Conservation (phyloP, 2,329 filamentous ascomycete species). For the Elsinoe arachidis region DNA sequence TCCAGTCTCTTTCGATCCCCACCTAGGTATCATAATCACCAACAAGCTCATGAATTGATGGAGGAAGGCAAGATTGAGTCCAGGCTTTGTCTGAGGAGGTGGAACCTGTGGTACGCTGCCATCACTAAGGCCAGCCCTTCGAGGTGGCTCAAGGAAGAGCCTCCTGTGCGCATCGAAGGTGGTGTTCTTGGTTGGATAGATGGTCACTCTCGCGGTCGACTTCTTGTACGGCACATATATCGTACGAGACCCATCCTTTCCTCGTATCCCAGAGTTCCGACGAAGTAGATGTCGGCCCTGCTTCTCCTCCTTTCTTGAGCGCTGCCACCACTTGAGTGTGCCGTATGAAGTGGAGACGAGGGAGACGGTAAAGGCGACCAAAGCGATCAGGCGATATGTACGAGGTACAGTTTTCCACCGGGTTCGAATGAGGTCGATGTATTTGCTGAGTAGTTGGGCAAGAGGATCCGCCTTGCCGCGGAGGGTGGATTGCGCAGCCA, state of each 20-base stretch:
- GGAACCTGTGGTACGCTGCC: constrained; percentile 59
- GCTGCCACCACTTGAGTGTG: constrained; percentile 67
- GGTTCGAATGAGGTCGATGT: constrained; percentile 40
- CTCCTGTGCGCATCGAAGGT: constrained; percentile 95
- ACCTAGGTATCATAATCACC: constrained; percentile 95
- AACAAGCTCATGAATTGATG: constrained; percentile 94
- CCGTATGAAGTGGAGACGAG: constrained; percentile 75
- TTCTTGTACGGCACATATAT: constrained; percentile 93
- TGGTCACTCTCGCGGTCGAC: constrained; percentile 80
- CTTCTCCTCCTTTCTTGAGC: constrained; percentile 66
- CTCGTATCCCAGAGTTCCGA: constrained; percentile 83
- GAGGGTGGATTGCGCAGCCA: constrained; percentile 85
- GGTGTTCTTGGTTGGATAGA: constrained; percentile 78
- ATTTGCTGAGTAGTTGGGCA: constrained; percentile 38
- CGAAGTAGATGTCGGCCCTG: constrained; percentile 74
- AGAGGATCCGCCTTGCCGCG: constrained; percentile 38
- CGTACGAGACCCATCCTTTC: constrained; percentile 88
- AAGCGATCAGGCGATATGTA: constrained; percentile 64
- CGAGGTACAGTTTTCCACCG: constrained; percentile 57
- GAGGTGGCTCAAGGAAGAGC: constrained; percentile 83
- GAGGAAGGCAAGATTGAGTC: constrained; percentile 87
- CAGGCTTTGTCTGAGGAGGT: constrained; percentile 82
- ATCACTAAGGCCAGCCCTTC: constrained; percentile 68
- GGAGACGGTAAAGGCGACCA: constrained; percentile 64
- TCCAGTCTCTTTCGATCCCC: constrained; percentile 92